Conservation (phyloP, 2,329 filamentous ascomycete genomes). For the Ophiosphaerella korrae region DNA sequence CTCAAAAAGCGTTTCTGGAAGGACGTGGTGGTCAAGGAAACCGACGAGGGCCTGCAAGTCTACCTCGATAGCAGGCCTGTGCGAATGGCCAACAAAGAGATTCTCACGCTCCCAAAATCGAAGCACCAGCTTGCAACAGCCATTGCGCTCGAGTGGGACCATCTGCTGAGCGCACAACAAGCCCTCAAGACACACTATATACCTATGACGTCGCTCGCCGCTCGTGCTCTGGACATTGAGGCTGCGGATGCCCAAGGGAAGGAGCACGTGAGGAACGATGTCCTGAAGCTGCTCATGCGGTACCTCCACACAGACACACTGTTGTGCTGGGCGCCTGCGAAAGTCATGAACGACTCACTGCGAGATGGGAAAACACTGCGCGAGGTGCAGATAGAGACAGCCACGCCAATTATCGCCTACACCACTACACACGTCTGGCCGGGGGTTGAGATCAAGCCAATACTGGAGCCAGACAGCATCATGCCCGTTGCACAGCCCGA, state of each 20-base stretch:
- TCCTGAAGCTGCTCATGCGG: constrained; percentile 73
- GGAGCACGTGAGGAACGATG: constrained; percentile 62
- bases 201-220: constrained; percentile 83
- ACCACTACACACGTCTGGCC: constrained; percentile 80
- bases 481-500: constrained; percentile 74
- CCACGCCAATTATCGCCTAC: constrained; percentile 72
- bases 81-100: constrained; percentile 73
- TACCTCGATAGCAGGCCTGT: constrained; percentile 80
- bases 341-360: constrained; percentile 53
- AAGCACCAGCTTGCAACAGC: constrained; percentile 84
- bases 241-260: constrained; percentile 65
- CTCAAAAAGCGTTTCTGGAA: constrained; percentile 86
- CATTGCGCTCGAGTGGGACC: constrained; percentile 92
- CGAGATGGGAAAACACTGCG: constrained; percentile 63
- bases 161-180: constrained; percentile 79
- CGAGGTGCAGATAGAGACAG: constrained; percentile 71
- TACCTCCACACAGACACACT: constrained; percentile 93
- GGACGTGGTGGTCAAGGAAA: constrained; percentile 70
- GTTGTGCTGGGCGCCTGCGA: constrained; percentile 81
- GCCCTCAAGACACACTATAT: constrained; percentile 86
- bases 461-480: constrained; percentile 80
- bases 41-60: constrained; percentile 60
- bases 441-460: constrained; percentile 75
- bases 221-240: constrained; percentile 81
- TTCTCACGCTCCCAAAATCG: constrained; percentile 72